Conservation (phyloP, 2,329 filamentous ascomycete genomes). For the Calonectria hawksworthii region DNA sequence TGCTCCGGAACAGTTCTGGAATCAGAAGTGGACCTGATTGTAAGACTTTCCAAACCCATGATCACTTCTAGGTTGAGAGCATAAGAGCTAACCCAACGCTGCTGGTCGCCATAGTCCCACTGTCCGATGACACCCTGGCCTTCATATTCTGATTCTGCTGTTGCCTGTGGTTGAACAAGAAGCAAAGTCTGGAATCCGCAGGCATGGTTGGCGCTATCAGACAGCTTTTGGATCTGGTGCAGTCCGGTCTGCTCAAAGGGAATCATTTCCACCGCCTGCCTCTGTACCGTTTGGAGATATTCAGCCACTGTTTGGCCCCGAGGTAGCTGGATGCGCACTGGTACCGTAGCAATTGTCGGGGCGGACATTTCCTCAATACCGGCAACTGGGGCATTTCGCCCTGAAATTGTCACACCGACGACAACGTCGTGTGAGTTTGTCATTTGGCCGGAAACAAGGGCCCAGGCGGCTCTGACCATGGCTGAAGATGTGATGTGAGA, state of each 20-base stretch:
- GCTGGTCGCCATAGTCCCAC: not conserved
- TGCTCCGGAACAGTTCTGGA: not conserved
- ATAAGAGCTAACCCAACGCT: not conserved
- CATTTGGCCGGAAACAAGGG: conserved; percentile 24
- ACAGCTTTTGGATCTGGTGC: conserved; percentile 13
- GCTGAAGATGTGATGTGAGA: conserved; percentile 25
- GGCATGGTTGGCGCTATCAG: not conserved
- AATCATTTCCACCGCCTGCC: conserved; percentile 24
- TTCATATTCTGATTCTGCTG: not conserved
- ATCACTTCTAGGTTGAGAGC: not conserved
- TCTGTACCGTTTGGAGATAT: conserved; percentile 55
- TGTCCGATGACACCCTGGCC: not conserved
- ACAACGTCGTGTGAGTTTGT: conserved; percentile 33
- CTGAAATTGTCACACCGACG: conserved; percentile 35
- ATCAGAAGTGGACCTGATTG: not conserved
- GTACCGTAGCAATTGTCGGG: conserved; percentile 35
- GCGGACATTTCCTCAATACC: conserved; percentile 36
- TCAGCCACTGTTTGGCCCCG: conserved; percentile 46
- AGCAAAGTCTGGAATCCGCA: conserved; percentile 27
- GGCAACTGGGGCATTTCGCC: conserved; percentile 35
- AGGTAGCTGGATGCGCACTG: conserved; percentile 45
- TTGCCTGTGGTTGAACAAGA: conserved; percentile 13
- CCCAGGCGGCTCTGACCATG: conserved; percentile 34
- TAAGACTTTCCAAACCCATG: not conserved
- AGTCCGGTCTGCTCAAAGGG: conserved; percentile 30